These are phyloP conservation scores for Penicillium janthinellum DNA, from an alignment of 2,329 filamentous ascomycete genomes.

Conservation along the genomic window DNA sequence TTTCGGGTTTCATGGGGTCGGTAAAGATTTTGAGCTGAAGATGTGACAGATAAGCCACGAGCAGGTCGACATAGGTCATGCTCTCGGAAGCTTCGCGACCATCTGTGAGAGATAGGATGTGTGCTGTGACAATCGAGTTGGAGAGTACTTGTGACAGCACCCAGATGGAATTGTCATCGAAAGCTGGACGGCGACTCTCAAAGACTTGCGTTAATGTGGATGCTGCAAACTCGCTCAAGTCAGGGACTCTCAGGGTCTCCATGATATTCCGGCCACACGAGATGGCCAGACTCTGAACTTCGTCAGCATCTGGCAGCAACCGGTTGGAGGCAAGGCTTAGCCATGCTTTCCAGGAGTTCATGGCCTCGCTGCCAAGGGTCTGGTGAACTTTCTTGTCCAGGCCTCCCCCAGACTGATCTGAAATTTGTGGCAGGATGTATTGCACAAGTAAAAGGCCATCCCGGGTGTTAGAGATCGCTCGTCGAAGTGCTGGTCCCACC, in stretches of 20 bases:
- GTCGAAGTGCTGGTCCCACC: conserved; percentile 17
- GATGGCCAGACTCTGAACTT: conserved; percentile 27
- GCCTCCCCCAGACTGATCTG: conserved; percentile 28
- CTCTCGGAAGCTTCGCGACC: conserved; percentile 42
- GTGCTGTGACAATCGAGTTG: conserved; percentile 34
- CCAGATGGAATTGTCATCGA: conserved; percentile 21
- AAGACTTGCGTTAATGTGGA: conserved; percentile 24
- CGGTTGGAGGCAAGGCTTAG: conserved; percentile 33
- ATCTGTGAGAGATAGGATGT: conserved; percentile 36
- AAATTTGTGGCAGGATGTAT: conserved; percentile 38
- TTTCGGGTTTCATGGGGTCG: conserved; percentile 32
- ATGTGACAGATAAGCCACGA: conserved; percentile 40
- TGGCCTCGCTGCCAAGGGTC: conserved; percentile 39
- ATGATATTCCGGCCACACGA: conserved; percentile 38
- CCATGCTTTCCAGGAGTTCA: conserved; percentile 35
- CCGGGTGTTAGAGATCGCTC: conserved; percentile 32
- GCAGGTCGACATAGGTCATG: conserved; percentile 44
- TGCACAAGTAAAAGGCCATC: conserved; percentile 42
- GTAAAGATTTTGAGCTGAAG: conserved; percentile 36
- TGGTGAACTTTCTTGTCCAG: conserved; percentile 38
- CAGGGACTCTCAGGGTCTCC: conserved; percentile 26
- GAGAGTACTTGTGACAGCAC: conserved; percentile 39
- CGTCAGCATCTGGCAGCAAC: conserved; percentile 13
- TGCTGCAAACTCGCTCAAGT: conserved; percentile 24
- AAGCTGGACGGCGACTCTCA: conserved; percentile 25